These are phyloP conservation scores for Nicotiana otophora DNA, from an alignment of 257 asterid genomes.

Conservation along the genomic window DNA sequence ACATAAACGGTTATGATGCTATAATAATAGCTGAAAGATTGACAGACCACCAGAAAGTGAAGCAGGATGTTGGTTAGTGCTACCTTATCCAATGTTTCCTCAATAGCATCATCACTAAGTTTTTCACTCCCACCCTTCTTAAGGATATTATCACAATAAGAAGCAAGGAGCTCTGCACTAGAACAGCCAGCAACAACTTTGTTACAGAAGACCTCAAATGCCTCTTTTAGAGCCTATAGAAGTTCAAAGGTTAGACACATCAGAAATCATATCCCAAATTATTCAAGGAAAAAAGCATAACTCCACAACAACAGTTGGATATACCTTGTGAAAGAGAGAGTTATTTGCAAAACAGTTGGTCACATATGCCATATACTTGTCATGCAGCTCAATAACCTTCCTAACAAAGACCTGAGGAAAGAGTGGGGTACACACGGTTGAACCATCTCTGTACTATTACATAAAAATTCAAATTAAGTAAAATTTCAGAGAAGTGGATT, in stretches of 20 bases:
- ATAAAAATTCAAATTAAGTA: not conserved
- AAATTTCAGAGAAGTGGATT: not conserved
- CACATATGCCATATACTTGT: conserved; percentile 40
- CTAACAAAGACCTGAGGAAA: conserved; percentile 36
- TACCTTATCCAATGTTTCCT: conserved; percentile 52
- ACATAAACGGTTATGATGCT: not conserved
- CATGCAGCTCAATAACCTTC: conserved; percentile 41
- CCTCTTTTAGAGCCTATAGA: conserved; percentile 45
- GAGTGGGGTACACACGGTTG: not conserved
- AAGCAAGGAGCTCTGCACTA: conserved; percentile 44
- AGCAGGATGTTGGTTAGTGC: not conserved
- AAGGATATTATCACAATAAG: conserved; percentile 46
- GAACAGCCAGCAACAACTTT: conserved; percentile 36
- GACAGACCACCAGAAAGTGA: not conserved
- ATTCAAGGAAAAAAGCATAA: conserved; percentile 1
- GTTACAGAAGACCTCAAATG: conserved; percentile 55
- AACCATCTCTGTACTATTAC: not conserved
- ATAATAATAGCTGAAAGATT: not conserved
- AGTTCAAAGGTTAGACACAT: not conserved
- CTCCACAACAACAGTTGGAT: not conserved
- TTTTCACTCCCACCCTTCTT: conserved; percentile 48
- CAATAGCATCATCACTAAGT: conserved; percentile 46
- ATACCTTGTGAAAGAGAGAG: conserved; percentile 43
- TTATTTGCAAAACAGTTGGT: conserved; percentile 33
- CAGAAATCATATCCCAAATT: not conserved